Conservation (phyloP, 2,329 filamentous ascomycete genomes). For the Sordariomycetes sp. region DNA sequence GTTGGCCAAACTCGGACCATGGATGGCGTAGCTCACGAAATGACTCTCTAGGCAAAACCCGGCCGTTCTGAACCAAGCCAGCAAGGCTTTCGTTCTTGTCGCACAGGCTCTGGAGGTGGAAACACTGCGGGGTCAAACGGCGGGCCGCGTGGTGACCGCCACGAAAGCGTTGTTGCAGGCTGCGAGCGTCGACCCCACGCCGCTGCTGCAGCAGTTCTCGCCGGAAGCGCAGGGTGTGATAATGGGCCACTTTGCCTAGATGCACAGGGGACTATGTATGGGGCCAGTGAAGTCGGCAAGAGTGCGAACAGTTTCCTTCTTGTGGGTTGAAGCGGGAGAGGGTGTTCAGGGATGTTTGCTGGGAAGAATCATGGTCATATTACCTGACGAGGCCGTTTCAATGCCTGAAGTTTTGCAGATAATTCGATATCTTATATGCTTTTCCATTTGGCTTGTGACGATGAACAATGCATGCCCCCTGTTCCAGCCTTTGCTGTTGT, state of each 20-base stretch:
- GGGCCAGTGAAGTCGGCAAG: not conserved
- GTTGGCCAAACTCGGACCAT: not conserved
- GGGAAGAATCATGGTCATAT: not conserved
- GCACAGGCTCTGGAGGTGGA: slow-evolving; percentile 85
- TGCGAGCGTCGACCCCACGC: slow-evolving; percentile 64
- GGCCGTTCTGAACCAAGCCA: slow-evolving; percentile 64
- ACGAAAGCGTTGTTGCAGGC: slow-evolving; percentile 68
- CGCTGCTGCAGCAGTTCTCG: slow-evolving; percentile 63
- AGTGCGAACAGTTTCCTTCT: not conserved
- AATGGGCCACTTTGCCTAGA: slow-evolving; percentile 64
- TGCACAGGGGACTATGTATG: not conserved
- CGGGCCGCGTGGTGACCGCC: slow-evolving; percentile 62
- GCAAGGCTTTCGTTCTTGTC: slow-evolving; percentile 75
- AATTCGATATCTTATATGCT: not conserved
- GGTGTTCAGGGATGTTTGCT: not conserved
- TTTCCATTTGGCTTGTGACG: not conserved
- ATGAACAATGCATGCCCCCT: too few species aligned
- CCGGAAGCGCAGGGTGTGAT: slow-evolving; percentile 74
- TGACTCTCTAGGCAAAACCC: slow-evolving; percentile 62
- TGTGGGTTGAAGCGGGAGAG: slow-evolving; percentile 3
- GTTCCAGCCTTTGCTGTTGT: too few species aligned
- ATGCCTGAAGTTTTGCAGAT: not conserved
- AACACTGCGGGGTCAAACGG: slow-evolving; percentile 76
- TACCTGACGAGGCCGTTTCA: not conserved
- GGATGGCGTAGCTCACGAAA: slow-evolving; percentile 14